Evolutionary conservation across 2,329 filamentous ascomycete genomes (phyloP).

Genomic region (Nemania sp.): DNA sequence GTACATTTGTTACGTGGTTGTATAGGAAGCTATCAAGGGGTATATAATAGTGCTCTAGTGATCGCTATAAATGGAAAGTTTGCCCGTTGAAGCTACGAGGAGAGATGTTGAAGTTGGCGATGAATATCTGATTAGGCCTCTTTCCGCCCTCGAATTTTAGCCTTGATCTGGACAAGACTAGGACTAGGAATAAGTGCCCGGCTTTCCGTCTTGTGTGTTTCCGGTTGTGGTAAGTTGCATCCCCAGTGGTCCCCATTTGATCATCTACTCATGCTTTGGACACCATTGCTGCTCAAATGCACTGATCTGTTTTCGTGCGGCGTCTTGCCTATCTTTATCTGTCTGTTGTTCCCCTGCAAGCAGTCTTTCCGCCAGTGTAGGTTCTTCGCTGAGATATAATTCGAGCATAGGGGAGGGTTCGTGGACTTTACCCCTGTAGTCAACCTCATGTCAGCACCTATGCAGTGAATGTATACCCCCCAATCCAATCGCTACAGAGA

Average conservation of each 20-base stretch:
- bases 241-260: background rate
- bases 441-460: background rate
- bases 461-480: too few relatives aligned
- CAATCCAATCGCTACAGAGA: background rate
- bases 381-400: constrained; percentile 14
- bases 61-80: background rate
- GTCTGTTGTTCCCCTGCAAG: background rate
- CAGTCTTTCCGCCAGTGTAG: constrained; percentile 1
- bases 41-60: background rate
- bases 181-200: constrained; percentile 1
- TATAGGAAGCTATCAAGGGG: constrained; percentile 2
- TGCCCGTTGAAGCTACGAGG: background rate
- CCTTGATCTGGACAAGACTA: background rate
- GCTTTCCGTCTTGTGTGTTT: constrained; percentile 8
- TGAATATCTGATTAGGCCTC: background rate
- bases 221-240: constrained; percentile 3
- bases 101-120: background rate
- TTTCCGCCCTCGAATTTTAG: background rate
- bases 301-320: background rate
- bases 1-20: background rate
- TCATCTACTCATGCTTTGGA: background rate
- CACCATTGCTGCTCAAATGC: constrained; percentile 7
- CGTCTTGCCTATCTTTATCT: background rate
- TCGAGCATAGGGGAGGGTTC: constrained; percentile 10
- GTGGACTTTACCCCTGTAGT: constrained; percentile 1